These are phyloP conservation scores for Clarireedia hainanense DNA, from an alignment of 2,329 filamentous ascomycete genomes.

Conservation along the genomic window DNA sequence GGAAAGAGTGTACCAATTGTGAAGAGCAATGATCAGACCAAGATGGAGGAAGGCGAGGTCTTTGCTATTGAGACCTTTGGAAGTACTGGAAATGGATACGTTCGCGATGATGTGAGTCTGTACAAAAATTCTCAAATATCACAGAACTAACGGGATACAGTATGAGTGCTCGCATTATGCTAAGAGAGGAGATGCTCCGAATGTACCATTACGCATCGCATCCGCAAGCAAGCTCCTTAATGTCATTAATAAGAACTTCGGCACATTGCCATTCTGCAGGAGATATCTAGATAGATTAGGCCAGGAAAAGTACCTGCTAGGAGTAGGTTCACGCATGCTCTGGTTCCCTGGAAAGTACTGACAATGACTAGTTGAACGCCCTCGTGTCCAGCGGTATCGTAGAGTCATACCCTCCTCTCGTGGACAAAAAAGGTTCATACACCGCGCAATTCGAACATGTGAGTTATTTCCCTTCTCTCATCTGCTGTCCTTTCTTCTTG, in stretches of 20 bases:
- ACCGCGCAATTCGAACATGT: slow-evolving; percentile 94
- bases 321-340: slow-evolving; percentile 45
- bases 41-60: slow-evolving; percentile 96
- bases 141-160: slow-evolving; percentile 31
- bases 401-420: slow-evolving; percentile 81
- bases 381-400: slow-evolving; percentile 77
- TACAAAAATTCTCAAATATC: neutral
- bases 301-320: slow-evolving; percentile 87
- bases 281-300: slow-evolving; percentile 89
- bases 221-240: slow-evolving; percentile 81
- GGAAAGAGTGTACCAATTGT: slow-evolving; percentile 92
- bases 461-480: slow-evolving; percentile 17
- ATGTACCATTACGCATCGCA: slow-evolving; percentile 66
- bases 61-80: slow-evolving; percentile 97
- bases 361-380: slow-evolving; percentile 62
- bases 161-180: slow-evolving; percentile 86
- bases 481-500: neutral
- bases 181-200: slow-evolving; percentile 61
- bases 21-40: slow-evolving; percentile 77
- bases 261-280: slow-evolving; percentile 82
- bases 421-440: slow-evolving; percentile 90
- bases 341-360: slow-evolving; percentile 17
- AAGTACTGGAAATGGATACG: slow-evolving; percentile 82
- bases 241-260: slow-evolving; percentile 94
- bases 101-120: slow-evolving; percentile 67